Evolutionary conservation across 2,329 filamentous ascomycete species (phyloP).

Genomic region (Neofusicoccum laricinum): DNA sequence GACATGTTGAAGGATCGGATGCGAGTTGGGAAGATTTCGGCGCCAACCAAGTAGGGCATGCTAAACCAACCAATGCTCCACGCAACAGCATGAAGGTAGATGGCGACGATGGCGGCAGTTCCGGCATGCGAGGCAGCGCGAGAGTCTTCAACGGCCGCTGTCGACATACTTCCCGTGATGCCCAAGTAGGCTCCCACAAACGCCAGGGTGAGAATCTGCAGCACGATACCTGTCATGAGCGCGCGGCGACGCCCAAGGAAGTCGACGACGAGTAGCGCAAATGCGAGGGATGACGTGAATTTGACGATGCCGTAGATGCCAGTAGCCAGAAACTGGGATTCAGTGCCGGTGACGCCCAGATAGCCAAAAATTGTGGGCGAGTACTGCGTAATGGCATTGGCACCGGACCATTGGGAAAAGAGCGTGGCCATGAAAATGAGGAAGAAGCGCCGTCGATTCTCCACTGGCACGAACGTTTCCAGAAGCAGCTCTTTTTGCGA

Average conservation of each 20-base stretch:
- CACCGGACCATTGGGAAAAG: constrained; percentile 20
- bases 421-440: background rate
- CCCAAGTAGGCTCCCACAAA: constrained; percentile 23
- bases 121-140: constrained; percentile 25
- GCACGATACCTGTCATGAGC: constrained; percentile 32
- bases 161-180: constrained; percentile 20
- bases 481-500: too few species aligned
- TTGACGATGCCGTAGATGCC: constrained; percentile 21
- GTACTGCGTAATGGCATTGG: constrained; percentile 22
- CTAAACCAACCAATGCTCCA: constrained; percentile 50
- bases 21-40: constrained; percentile 41
- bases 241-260: constrained; percentile 28
- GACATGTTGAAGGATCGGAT: constrained; percentile 4
- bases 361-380: constrained; percentile 20
- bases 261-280: constrained; percentile 30
- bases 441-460: too few species aligned
- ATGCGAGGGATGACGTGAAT: constrained; percentile 23
- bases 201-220: constrained; percentile 22
- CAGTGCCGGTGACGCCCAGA: constrained; percentile 19
- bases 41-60: constrained; percentile 46
- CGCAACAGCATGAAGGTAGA: constrained; percentile 44
- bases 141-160: constrained; percentile 27
- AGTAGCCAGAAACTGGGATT: constrained; percentile 19
- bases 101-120: constrained; percentile 42
- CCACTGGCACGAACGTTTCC: too few species aligned